Percentiles rank a stretch among this genome's conserved stretches.
Evolutionary conservation across 352 stramenopile species (phyloP).

Genomic region (Phytophthora tubulina): DNA sequence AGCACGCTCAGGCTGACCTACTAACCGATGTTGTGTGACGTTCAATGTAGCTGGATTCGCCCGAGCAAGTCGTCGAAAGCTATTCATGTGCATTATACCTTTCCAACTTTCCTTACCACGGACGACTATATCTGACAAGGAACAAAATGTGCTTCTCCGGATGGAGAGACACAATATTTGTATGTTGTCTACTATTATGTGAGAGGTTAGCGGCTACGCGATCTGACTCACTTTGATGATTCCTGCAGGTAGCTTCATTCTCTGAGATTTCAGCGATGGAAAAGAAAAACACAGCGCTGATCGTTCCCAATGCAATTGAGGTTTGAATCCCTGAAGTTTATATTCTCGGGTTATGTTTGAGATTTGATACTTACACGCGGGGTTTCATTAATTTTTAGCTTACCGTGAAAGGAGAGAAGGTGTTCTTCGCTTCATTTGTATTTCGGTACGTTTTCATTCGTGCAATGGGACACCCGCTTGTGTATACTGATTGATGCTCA

Average conservation of each 20-base stretch:
- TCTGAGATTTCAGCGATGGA: constrained; percentile 79
- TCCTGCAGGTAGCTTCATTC: constrained; percentile 71
- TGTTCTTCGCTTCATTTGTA: constrained; percentile 88
- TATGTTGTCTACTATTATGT: constrained; percentile 37
- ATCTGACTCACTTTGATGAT: constrained; percentile 5
- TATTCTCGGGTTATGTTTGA: neutral
- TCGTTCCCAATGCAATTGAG: constrained; percentile 89
- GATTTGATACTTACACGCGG: neutral
- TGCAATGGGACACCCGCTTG: neutral
- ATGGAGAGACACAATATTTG: constrained; percentile 85
- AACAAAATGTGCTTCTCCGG: constrained; percentile 84
- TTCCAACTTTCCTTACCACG: constrained; percentile 86
- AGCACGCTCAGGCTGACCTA: neutral
- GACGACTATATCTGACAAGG: constrained; percentile 79
- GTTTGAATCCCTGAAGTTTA: constrained; percentile 32
- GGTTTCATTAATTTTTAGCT: constrained; percentile 43
- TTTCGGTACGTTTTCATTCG: constrained; percentile 59
- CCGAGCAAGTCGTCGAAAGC: constrained; percentile 86
- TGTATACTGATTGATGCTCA: neutral
- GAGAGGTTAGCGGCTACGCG: neutral
- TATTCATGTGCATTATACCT: constrained; percentile 86
- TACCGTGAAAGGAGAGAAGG: constrained; percentile 70
- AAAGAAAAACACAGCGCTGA: constrained; percentile 88
- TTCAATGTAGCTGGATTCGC: constrained; percentile 54
- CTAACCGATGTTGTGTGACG: constrained; percentile 14